Conservation (phyloP, 768 basidiomycete species). For the Brasilioporus rufonigricans region DNA sequence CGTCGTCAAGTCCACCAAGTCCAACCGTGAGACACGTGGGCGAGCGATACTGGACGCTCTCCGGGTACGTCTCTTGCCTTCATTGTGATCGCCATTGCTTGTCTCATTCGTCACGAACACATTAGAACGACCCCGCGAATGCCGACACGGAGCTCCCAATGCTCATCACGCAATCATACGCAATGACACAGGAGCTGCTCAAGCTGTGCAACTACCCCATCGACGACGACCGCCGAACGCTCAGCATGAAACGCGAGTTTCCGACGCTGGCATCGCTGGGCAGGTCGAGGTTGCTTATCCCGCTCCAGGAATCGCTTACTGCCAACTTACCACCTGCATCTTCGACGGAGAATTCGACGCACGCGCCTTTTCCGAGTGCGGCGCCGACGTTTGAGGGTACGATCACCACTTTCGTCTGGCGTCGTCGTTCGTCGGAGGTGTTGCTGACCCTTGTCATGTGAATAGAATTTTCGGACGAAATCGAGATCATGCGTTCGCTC, state of each 20-base stretch:
- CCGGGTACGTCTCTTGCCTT: conserved; percentile 40
- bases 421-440: background rate
- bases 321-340: conserved; percentile 82
- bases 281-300: conserved; percentile 75
- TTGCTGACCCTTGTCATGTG: conserved; percentile 2
- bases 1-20: conserved; percentile 80
- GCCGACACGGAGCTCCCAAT: conserved; percentile 39
- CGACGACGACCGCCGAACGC: conserved; percentile 36
- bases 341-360: conserved; percentile 45
- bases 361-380: conserved; percentile 79
- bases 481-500: conserved; percentile 89
- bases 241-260: conserved; percentile 50
- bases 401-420: background rate
- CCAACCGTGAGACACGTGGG: conserved; percentile 59
- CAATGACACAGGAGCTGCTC: conserved; percentile 71
- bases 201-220: conserved; percentile 59
- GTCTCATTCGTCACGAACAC: background rate
- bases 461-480: conserved; percentile 77
- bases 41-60: conserved; percentile 54
- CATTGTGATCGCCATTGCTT: background rate
- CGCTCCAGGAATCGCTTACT: conserved; percentile 89
- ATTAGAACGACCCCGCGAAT: conserved; percentile 49
- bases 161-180: conserved; percentile 52
- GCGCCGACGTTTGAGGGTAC: conserved; percentile 73
- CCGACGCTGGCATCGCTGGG: conserved; percentile 52